These are phyloP conservation scores for Dictyostelium citrinum DNA, from an alignment of 78 protist genomes.

Conservation along the genomic window DNA sequence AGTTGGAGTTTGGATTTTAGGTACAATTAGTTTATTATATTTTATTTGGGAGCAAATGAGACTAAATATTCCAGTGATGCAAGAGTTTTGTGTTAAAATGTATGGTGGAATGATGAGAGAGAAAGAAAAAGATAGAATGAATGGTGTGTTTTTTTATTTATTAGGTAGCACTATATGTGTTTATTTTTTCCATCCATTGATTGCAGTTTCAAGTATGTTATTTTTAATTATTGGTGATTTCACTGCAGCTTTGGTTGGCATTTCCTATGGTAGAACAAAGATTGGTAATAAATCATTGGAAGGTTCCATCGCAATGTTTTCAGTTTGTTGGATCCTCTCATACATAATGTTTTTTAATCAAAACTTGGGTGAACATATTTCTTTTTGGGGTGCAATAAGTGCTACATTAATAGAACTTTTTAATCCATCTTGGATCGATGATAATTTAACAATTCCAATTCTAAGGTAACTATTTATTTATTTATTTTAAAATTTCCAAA, in stretches of 20 bases:
- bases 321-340: slow-evolving; percentile 28
- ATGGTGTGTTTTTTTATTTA: slow-evolving; percentile 46
- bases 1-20: slow-evolving; percentile 3
- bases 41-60: slow-evolving; percentile 67
- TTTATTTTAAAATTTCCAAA: no score
- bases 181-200: slow-evolving; percentile 18
- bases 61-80: slow-evolving; percentile 40
- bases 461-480: no score
- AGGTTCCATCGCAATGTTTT: slow-evolving; percentile 48
- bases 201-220: neutral
- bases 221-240: slow-evolving; percentile 71
- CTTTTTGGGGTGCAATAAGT: slow-evolving; percentile 58
- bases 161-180: slow-evolving; percentile 29
- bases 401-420: slow-evolving; percentile 50
- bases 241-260: slow-evolving; percentile 60
- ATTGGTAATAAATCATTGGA: slow-evolving; percentile 56
- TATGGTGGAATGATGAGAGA: slow-evolving; percentile 66
- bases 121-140: slow-evolving; percentile 56
- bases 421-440: slow-evolving; percentile 55
- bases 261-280: slow-evolving; percentile 61
- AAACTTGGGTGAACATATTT: slow-evolving; percentile 45
- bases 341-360: slow-evolving; percentile 20
- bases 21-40: slow-evolving; percentile 11
- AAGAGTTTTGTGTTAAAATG: neutral
- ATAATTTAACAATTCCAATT: slow-evolving; percentile 62